A percentile compares a stretch with the other conserved stretches of the same genome.
Conservation (phyloP, 1,284 basidiomycete genomes). For the Trichosporon asahii region DNA sequence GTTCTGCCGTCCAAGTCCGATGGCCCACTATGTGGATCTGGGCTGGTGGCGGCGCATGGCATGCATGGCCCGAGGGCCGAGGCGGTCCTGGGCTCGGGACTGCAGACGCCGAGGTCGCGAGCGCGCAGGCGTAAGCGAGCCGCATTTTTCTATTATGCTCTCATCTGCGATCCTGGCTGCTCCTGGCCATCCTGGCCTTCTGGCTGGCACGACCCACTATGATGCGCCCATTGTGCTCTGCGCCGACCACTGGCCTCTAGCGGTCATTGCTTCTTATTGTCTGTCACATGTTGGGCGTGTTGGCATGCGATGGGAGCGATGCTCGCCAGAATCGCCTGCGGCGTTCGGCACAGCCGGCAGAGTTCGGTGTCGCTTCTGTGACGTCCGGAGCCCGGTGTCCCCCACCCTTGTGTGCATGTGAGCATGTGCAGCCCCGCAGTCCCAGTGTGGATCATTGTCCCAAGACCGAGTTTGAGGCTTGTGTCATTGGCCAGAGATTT, state of each 20-base stretch:
- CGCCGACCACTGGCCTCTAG: background rate
- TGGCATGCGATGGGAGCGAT: background rate
- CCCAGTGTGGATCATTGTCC: background rate
- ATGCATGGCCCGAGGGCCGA: background rate
- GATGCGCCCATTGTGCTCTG: background rate
- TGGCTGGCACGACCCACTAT: background rate
- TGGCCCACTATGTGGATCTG: background rate
- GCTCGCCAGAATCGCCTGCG: background rate
- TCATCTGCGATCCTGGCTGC: background rate
- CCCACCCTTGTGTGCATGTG: slow-evolving; percentile 3
- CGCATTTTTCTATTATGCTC: background rate
- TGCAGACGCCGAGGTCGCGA: background rate
- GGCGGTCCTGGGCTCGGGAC: background rate
- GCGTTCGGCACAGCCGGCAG: background rate
- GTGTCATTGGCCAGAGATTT: background rate
- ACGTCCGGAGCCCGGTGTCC: background rate
- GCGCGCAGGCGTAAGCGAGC: background rate
- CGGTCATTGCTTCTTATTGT: background rate
- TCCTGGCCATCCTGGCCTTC: background rate
- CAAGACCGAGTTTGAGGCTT: background rate
- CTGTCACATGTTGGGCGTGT: background rate
- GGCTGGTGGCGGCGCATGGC: background rate
- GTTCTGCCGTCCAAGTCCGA: background rate
- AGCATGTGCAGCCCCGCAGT: slow-evolving; percentile 4
- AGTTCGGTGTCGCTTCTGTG: background rate